Evolutionary conservation across 2,329 filamentous ascomycete species (phyloP).

Genomic region (Fusarium poae): DNA sequence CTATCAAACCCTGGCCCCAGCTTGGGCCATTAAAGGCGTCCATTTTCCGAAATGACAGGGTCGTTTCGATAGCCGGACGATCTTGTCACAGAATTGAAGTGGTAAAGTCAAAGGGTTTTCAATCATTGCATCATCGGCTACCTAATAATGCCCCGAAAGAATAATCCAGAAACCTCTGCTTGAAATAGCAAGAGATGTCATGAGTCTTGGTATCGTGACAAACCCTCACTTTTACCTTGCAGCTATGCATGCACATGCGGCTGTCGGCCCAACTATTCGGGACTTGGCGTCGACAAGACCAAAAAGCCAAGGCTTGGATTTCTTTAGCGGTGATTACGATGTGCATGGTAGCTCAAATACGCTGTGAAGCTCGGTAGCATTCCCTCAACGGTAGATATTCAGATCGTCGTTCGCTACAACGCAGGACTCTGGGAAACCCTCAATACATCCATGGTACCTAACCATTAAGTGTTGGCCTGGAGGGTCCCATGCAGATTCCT

Average conservation of each 20-base stretch:
- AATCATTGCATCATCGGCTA: conserved; percentile 27
- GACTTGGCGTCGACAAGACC: background rate
- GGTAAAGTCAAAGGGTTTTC: conserved; percentile 4
- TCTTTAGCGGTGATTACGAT: conserved; percentile 30
- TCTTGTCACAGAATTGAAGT: conserved; percentile 26
- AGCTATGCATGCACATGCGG: background rate
- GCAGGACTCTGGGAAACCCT: background rate
- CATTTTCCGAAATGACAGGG: conserved; percentile 47
- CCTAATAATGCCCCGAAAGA: background rate
- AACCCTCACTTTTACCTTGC: background rate
- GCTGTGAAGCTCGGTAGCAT: conserved; percentile 7
- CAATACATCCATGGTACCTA: background rate
- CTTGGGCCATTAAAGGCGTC: conserved; percentile 23
- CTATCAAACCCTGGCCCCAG: conserved; percentile 16
- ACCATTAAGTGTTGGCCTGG: conserved; percentile 1
- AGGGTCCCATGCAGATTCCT: conserved; percentile 21
- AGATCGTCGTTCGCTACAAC: conserved; percentile 28
- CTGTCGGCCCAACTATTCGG: background rate
- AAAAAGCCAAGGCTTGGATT: conserved; percentile 19
- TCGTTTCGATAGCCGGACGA: conserved; percentile 43
- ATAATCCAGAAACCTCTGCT: background rate
- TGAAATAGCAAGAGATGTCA: background rate
- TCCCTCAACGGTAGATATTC: conserved; percentile 8
- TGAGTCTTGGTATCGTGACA: background rate
- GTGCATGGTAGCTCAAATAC: conserved; percentile 18